These are phyloP conservation scores for Dendrocalamus latiflorus DNA, from an alignment of 202 grass and related monocot genomes.

Conservation along the genomic window DNA sequence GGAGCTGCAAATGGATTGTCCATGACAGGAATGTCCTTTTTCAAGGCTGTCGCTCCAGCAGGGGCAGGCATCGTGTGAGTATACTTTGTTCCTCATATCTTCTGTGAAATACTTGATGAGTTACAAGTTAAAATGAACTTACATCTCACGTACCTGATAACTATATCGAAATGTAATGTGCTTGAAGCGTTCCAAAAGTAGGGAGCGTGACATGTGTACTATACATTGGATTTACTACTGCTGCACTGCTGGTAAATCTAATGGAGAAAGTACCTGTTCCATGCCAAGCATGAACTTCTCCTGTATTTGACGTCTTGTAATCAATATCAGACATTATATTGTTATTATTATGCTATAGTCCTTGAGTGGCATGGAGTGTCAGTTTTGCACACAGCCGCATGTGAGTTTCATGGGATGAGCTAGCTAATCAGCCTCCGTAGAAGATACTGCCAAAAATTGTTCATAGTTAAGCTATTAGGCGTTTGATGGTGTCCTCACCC, in stretches of 20 bases:
- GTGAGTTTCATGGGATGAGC: not conserved
- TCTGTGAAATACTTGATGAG: not conserved
- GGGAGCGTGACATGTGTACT: not conserved
- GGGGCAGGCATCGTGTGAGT: conserved; percentile 85
- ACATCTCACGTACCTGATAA: not conserved
- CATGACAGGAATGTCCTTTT: conserved; percentile 80
- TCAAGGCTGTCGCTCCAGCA: conserved; percentile 81
- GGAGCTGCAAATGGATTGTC: conserved; percentile 92
- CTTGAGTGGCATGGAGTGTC: not conserved
- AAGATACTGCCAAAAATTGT: not conserved
- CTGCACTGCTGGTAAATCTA: not conserved
- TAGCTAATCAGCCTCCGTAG: not conserved
- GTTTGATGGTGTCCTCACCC: not conserved
- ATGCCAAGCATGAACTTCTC: not conserved
- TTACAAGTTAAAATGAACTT: not conserved
- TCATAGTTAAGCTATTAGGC: not conserved
- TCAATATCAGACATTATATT: not conserved
- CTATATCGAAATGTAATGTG: not conserved
- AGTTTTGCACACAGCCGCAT: not conserved
- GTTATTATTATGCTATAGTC: not conserved
- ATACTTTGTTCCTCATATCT: not conserved
- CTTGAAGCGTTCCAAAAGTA: not conserved
- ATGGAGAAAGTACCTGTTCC: not conserved
- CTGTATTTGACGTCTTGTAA: not conserved
- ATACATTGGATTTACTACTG: not conserved